Evolutionary conservation across 176 grass and related monocot genomes (phyloP), one percentile per base, ranked within the genome.

Genomic region (Zoysia japonica): DNA sequence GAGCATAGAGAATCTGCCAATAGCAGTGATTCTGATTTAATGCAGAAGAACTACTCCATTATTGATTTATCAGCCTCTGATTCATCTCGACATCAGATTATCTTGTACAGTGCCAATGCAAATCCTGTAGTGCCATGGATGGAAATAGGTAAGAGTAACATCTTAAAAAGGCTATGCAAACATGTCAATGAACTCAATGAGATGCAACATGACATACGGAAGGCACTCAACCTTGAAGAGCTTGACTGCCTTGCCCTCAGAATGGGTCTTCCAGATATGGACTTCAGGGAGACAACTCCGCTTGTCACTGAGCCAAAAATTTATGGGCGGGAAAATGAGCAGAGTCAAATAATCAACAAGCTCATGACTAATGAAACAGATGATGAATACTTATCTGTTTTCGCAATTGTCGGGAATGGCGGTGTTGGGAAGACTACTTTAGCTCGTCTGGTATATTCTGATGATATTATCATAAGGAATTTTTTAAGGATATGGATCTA

Each of bases 251-350:
- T 76, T 62, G 74, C 74, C 47, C 56, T 62, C 43, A 14, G 42
- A 62, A 76, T 36, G 56, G 4, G 7, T 3, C 57, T 42, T 62
- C 3, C 56, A 9, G 42, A 48, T 28, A 42, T 36, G 19, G 74
- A 76, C 56, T 47, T 76, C 5, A 76, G 74, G 57, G 74, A 76
- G 74, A 76, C 74, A 62, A 76, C 57, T 62, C 74, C 74, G 47
- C 40, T 47, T 28, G 56, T 76, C 19, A 62, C 20, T 47, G 74
- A 76, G 37, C 55, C 56, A 12, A 47, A 11, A 62, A 62, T 76
- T 62, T 62, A 62, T 48, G 74, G 74, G 3, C 47, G 74, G 7
- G 74, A 76, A 17, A 65, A 69, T 19, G 67, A 69, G 17, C 9
- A 4, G 67, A 8, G 12, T 1, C 17, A 69, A 69, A 69, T 69